These are phyloP conservation scores for Dipodascopsis uninucleata DNA, from an alignment of 805 yeast species.

Conservation along the genomic window DNA sequence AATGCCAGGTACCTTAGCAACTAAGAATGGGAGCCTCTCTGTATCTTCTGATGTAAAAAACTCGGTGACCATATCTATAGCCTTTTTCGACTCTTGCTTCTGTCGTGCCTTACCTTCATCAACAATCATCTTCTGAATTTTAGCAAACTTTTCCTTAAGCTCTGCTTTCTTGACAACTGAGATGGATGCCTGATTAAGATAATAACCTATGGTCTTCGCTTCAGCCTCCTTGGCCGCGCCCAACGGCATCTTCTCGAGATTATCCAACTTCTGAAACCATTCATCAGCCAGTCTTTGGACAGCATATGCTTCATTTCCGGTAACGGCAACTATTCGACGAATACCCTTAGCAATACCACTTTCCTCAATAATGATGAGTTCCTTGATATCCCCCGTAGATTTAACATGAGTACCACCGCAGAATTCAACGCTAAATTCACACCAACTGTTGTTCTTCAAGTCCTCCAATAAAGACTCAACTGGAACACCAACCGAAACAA, in stretches of 20 bases:
- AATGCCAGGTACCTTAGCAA: constrained; percentile 61
- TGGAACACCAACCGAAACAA: constrained; percentile 90
- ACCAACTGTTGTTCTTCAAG: constrained; percentile 76
- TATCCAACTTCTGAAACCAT: constrained; percentile 57
- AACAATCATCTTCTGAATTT: constrained; percentile 79
- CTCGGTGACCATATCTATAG: constrained; percentile 68
- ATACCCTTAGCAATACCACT: constrained; percentile 98
- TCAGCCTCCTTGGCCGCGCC: constrained; percentile 76
- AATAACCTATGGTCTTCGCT: constrained; percentile 79
- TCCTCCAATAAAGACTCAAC: constrained; percentile 72
- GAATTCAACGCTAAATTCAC: constrained; percentile 77
- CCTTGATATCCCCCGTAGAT: constrained; percentile 89
- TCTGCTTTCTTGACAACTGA: constrained; percentile 76
- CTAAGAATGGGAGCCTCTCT: constrained; percentile 58
- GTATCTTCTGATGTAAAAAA: constrained; percentile 56
- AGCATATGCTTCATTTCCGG: constrained; percentile 85
- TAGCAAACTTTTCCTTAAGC: constrained; percentile 67
- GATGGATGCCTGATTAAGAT: constrained; percentile 74
- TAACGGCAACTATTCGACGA: constrained; percentile 95
- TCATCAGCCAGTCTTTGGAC: constrained; percentile 82
- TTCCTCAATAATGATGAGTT: constrained; percentile 85
- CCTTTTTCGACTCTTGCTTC: constrained; percentile 80
- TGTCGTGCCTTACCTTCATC: constrained; percentile 85
- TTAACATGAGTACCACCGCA: constrained; percentile 99
- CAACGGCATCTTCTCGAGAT: constrained; percentile 60